Evolutionary conservation across 768 basidiomycete species (phyloP).

Genomic region (Termitomyces sp.): DNA sequence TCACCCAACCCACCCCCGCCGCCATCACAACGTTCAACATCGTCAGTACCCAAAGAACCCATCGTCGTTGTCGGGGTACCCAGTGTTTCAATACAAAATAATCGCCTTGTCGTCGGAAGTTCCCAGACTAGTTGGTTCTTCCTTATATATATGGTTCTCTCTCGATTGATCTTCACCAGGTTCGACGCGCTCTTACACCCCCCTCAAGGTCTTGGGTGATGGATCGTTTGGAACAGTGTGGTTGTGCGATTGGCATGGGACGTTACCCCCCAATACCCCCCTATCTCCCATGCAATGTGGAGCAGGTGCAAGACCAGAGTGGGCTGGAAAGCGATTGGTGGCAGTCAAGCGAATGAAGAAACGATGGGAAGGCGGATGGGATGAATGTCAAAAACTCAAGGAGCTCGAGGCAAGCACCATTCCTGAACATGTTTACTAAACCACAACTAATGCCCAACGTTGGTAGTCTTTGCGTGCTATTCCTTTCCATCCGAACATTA

Average conservation of each 20-base stretch:
- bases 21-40: slow-evolving; percentile 23
- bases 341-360: slow-evolving; percentile 99
- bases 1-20: slow-evolving; percentile 21
- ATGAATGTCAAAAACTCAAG: slow-evolving; percentile 91
- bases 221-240: slow-evolving; percentile 98
- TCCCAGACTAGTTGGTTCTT: slow-evolving; percentile 59
- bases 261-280: slow-evolving; percentile 85
- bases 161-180: slow-evolving; percentile 34
- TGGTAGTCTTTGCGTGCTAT: slow-evolving; percentile 88
- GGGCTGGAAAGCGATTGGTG: slow-evolving; percentile 90
- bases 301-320: slow-evolving; percentile 87
- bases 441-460: slow-evolving; percentile 12
- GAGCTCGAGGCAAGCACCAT: slow-evolving; percentile 77
- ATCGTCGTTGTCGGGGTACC: slow-evolving; percentile 70
- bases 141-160: slow-evolving; percentile 4
- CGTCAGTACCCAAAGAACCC: slow-evolving; percentile 44
- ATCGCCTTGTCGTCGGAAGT: slow-evolving; percentile 67
- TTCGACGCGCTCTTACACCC: slow-evolving; percentile 85
- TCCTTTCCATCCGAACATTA: slow-evolving; percentile 93
- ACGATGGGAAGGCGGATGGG: slow-evolving; percentile 97
- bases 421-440: slow-evolving; percentile 7
- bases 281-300: slow-evolving; percentile 96
- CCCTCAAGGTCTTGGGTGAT: slow-evolving; percentile 94
- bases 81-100: slow-evolving; percentile 66
- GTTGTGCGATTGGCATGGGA: slow-evolving; percentile 98